A percentile compares a stretch with the other conserved stretches of the same genome.
These are phyloP conservation scores for Aspergillus ochraceoroseus DNA, from an alignment of 2,329 filamentous ascomycete genomes.

Conservation along the genomic window DNA sequence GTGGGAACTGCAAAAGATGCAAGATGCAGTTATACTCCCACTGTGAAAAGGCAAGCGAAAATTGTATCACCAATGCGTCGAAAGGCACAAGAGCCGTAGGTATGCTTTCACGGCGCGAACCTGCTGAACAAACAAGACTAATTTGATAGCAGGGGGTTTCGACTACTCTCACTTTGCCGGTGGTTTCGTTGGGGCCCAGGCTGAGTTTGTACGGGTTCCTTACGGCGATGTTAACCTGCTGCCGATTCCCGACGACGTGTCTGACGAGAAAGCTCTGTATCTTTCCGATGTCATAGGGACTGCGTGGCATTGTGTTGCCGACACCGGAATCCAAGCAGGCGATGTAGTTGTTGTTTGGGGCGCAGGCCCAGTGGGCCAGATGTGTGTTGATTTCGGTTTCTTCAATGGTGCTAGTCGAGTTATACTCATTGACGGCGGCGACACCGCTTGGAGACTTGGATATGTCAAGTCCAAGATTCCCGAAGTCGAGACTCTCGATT, in stretches of 20 bases:
- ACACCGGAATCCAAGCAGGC: conserved; percentile 71
- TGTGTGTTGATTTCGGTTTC: conserved; percentile 63
- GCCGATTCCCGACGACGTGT: conserved; percentile 69
- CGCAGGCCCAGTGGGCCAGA: conserved; percentile 80
- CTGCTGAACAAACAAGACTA: not conserved
- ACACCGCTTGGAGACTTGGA: conserved; percentile 59
- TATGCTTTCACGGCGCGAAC: conserved; percentile 31
- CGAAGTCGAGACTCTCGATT: conserved; percentile 66
- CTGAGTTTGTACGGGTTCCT: conserved; percentile 79
- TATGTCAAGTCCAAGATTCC: conserved; percentile 62
- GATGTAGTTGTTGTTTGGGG: conserved; percentile 82
- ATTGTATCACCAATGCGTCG: conserved; percentile 65
- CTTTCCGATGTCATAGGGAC: conserved; percentile 76
- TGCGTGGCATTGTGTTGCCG: conserved; percentile 75
- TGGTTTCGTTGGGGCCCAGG: conserved; percentile 81
- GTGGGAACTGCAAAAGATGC: conserved; percentile 66
- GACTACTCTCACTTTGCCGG: conserved; percentile 72
- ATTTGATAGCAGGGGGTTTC: conserved; percentile 51
- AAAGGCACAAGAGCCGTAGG: conserved; percentile 73
- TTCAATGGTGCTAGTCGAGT: conserved; percentile 68
- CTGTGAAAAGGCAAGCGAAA: conserved; percentile 75
- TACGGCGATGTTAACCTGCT: conserved; percentile 76
- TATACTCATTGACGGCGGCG: conserved; percentile 71
- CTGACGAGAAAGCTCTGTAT: conserved; percentile 78
- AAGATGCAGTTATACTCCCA: conserved; percentile 71